A percentile compares a stretch with the other conserved stretches of the same genome.
These are phyloP conservation scores for Inga oerstediana DNA, from an alignment of 306 rosid genomes.

Conservation along the genomic window DNA sequence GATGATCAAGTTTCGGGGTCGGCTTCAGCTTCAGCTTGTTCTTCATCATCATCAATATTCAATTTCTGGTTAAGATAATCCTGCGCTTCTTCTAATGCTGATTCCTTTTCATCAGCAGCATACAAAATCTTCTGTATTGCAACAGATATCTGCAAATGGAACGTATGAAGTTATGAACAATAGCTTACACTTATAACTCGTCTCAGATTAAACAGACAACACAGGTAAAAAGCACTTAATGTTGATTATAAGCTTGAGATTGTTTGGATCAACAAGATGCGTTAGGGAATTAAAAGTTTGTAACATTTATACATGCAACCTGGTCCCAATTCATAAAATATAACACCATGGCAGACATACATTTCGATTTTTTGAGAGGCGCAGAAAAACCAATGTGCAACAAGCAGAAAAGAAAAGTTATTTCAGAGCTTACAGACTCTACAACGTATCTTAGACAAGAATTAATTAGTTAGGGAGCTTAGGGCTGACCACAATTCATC, in stretches of 20 bases:
- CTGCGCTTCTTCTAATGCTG: slow-evolving; percentile 87
- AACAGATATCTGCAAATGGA: slow-evolving; percentile 65
- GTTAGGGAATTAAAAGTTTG: slow-evolving; percentile 6
- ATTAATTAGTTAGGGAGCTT: neutral
- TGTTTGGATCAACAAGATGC: slow-evolving; percentile 6
- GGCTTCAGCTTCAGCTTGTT: slow-evolving; percentile 18
- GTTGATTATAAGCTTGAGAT: neutral
- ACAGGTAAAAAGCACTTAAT: slow-evolving; percentile 2
- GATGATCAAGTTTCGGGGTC: slow-evolving; percentile 41
- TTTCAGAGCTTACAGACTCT: neutral
- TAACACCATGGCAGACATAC: neutral
- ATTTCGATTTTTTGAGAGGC: neutral
- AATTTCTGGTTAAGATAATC: slow-evolving; percentile 55
- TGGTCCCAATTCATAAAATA: neutral
- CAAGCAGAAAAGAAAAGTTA: neutral
- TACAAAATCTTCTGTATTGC: slow-evolving; percentile 90
- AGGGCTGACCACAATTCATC: neutral
- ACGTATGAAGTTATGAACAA: neutral
- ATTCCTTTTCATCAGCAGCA: slow-evolving; percentile 88
- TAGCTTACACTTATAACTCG: neutral
- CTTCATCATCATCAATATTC: slow-evolving; percentile 38
- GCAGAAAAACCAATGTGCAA: neutral
- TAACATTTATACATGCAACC: slow-evolving; percentile 1
- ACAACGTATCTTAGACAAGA: neutral
- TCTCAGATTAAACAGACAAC: slow-evolving; percentile 6